Evolutionary conservation across 1,284 basidiomycete genomes (phyloP).

Genomic region (Rhodofomes roseus): DNA sequence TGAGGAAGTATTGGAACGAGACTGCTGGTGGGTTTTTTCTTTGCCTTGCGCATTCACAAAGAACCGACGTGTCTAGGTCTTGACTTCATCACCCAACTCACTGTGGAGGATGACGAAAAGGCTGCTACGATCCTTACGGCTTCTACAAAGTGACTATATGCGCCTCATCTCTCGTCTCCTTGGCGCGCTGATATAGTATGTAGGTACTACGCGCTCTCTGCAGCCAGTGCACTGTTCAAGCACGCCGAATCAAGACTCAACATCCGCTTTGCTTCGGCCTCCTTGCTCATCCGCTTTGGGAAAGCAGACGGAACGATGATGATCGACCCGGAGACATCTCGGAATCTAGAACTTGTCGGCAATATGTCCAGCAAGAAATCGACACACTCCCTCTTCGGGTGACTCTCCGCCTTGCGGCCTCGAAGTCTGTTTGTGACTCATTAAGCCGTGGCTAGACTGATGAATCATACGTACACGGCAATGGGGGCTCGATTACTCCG

Average conservation of each 20-base stretch:
- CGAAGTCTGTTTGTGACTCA: not conserved
- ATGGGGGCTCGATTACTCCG: conserved; percentile 83
- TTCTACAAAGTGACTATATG: conserved; percentile 67
- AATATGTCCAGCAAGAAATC: conserved; percentile 69
- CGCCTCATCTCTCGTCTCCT: not conserved
- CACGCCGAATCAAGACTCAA: conserved; percentile 67
- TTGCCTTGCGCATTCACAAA: not conserved
- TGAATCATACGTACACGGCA: conserved; percentile 84
- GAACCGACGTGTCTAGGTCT: conserved; percentile 49
- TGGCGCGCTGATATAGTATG: not conserved
- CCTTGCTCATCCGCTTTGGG: conserved; percentile 77
- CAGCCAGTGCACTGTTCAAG: conserved; percentile 82
- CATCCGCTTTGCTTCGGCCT: conserved; percentile 63
- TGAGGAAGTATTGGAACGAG: conserved; percentile 82
- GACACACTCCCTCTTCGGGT: conserved; percentile 73
- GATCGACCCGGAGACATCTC: conserved; percentile 85
- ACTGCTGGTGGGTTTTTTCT: conserved; percentile 50
- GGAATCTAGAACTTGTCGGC: conserved; percentile 82
- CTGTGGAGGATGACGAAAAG: conserved; percentile 73
- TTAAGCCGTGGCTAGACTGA: conserved; percentile 36
- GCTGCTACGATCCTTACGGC: conserved; percentile 72
- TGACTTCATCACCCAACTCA: conserved; percentile 72
- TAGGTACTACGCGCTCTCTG: conserved; percentile 87
- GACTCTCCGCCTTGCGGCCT: conserved; percentile 15
- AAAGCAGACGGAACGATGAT: conserved; percentile 88